Evolutionary conservation across 2,329 filamentous ascomycete species (phyloP), one percentile per base, ranked within the genome.

Genomic region (Ceratocystis huliohia): DNA sequence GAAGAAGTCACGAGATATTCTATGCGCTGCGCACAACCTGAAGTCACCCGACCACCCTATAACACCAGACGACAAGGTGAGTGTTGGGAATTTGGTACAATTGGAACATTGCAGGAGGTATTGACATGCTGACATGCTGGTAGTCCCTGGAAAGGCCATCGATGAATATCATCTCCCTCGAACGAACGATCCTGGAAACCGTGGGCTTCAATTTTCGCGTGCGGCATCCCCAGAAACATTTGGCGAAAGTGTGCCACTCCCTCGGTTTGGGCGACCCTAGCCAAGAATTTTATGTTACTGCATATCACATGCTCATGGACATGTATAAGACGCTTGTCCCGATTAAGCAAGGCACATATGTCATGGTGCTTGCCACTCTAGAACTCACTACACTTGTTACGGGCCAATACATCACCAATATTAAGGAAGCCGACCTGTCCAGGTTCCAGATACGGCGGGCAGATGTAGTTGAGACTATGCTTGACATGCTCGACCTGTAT

Each of bases 181-280:
- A 99, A 76, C 84, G 94, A 4, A 83, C 96, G 66, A 95, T 97
- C 76, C 86, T 99, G 64, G 94, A 99, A 76, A 88, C 90, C 1
- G 88, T 92, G 37, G 88, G 89, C 69, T 99, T 99, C 75, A 93
- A 99, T 75, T 97, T 97, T 73, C 86, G 92, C 45, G 92, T 87
- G 67, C 86, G 91, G 46, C 88, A 96, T 72, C 91, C 93, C 0
- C 91, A 96, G 71, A 89, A 91, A 69, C 81, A 90, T 25, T 79
- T 97, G 53, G 82, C 91, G 70, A 97, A 97, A 77, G 81, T 96
- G 30, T 81, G 86, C 63, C 84, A 87, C 72, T 77, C 78, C 59
- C 80, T 87, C 66, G 73, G 82, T 17, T 76, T 74, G 44, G 70
- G 70, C 1, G 75, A 78, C 4, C 22, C 53, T 6, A 79, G 81